Evolutionary conservation across 768 basidiomycete genomes (phyloP).

Genomic region (Mycena latifolia): DNA sequence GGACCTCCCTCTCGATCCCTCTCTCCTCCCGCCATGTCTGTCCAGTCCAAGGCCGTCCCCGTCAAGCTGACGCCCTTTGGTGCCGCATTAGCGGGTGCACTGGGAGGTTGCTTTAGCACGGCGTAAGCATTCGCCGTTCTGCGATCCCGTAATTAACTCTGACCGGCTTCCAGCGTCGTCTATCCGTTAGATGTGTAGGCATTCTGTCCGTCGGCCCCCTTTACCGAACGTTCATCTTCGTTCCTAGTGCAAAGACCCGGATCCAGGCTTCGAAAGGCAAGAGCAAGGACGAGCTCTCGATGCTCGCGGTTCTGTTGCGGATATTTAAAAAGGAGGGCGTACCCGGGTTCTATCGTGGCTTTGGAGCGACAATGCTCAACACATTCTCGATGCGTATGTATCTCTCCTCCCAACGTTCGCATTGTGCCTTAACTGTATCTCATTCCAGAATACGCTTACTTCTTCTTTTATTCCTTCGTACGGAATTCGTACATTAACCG

Average conservation of each 20-base stretch:
- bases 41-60: constrained; percentile 63
- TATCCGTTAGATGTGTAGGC: constrained; percentile 96
- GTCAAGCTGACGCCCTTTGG: constrained; percentile 86
- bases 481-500: constrained; percentile 86
- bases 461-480: constrained; percentile 98
- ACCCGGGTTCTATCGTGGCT: constrained; percentile 88
- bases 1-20: constrained; percentile 3
- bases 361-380: constrained; percentile 97
- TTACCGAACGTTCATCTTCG: constrained; percentile 14
- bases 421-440: constrained; percentile 3
- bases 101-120: constrained; percentile 93
- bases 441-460: constrained; percentile 99
- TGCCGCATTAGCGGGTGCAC: constrained; percentile 90
- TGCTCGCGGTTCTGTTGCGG: constrained; percentile 73
- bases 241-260: constrained; percentile 87
- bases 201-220: background rate
- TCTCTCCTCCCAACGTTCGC: constrained; percentile 8
- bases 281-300: constrained; percentile 66
- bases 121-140: constrained; percentile 69
- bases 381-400: constrained; percentile 96
- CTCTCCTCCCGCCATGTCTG: constrained; percentile 51
- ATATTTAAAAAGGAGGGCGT: constrained; percentile 89
- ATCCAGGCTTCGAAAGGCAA: constrained; percentile 84
- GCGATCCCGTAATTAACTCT: constrained; percentile 22
- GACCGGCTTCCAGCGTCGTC: constrained; percentile 69